Conservation (phyloP, 2,329 filamentous ascomycete genomes). For the Daldinia eschscholtzii region DNA sequence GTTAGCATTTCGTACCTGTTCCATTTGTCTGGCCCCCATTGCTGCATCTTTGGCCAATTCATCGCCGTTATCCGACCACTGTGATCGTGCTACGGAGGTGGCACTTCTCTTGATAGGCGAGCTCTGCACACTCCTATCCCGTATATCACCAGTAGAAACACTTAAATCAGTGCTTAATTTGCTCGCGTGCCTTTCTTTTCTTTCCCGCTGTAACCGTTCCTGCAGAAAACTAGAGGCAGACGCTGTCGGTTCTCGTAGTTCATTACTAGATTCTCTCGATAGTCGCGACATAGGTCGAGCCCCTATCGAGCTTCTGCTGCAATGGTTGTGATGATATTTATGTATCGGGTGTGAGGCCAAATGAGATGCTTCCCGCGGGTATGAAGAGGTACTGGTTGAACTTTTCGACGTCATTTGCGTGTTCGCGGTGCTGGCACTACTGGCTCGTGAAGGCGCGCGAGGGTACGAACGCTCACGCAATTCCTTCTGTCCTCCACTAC, state of each 20-base stretch:
- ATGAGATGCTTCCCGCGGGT: slow-evolving; percentile 55
- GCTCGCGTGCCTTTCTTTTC: slow-evolving; percentile 60
- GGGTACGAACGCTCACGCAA: slow-evolving; percentile 51
- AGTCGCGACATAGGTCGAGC: slow-evolving; percentile 57
- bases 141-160: slow-evolving; percentile 56
- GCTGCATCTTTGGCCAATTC: slow-evolving; percentile 63
- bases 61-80: slow-evolving; percentile 58
- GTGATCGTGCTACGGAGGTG: slow-evolving; percentile 55
- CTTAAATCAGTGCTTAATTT: slow-evolving; percentile 55
- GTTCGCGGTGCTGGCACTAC: slow-evolving; percentile 55
- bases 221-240: slow-evolving; percentile 66
- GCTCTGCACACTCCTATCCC: slow-evolving; percentile 51
- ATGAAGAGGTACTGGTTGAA: slow-evolving; percentile 59
- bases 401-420: slow-evolving; percentile 59
- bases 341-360: slow-evolving; percentile 55
- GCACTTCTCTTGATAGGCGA: slow-evolving; percentile 56
- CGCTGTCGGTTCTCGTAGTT: slow-evolving; percentile 56
- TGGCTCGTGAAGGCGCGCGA: slow-evolving; percentile 62
- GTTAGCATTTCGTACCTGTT: slow-evolving; percentile 63
- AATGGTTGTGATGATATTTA: slow-evolving; percentile 57
- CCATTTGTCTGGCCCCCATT: slow-evolving; percentile 76
- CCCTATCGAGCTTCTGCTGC: slow-evolving; percentile 52
- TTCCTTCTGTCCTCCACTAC: slow-evolving; percentile 40
- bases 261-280: slow-evolving; percentile 59
- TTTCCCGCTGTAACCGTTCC: slow-evolving; percentile 66